Evolutionary conservation across 306 rosid species (phyloP).

Genomic region (Rosa persica): DNA sequence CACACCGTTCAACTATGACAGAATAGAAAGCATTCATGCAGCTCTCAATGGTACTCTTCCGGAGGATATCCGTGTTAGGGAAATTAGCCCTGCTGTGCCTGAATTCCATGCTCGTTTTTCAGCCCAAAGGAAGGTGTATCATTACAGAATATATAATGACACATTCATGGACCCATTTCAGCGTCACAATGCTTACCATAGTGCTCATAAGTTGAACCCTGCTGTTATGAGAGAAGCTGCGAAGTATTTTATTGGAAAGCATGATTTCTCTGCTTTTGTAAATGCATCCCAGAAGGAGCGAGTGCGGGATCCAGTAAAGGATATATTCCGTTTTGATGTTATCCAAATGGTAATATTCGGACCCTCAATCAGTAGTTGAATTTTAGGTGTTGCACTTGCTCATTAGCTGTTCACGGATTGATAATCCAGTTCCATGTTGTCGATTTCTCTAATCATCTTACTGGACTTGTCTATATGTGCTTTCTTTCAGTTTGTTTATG

Average conservation of each 20-base stretch:
- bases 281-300: constrained; percentile 72
- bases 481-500: background rate
- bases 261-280: constrained; percentile 89
- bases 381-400: background rate
- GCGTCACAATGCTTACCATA: constrained; percentile 69
- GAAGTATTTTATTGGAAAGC: constrained; percentile 64
- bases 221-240: constrained; percentile 82
- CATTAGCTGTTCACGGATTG: background rate
- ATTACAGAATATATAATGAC: constrained; percentile 85
- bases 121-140: constrained; percentile 76
- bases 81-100: constrained; percentile 73
- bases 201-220: constrained; percentile 67
- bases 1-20: constrained; percentile 79
- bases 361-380: constrained; percentile 8
- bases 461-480: background rate
- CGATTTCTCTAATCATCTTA: background rate
- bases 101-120: constrained; percentile 96
- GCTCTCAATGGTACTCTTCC: constrained; percentile 92
- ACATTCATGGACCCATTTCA: constrained; percentile 83
- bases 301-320: constrained; percentile 71
- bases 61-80: constrained; percentile 77
- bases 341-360: constrained; percentile 54
- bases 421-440: background rate
- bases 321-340: constrained; percentile 64
- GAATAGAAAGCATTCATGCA: constrained; percentile 59